Conservation (phyloP, 208 protist species). For the Leishmania braziliensis region DNA sequence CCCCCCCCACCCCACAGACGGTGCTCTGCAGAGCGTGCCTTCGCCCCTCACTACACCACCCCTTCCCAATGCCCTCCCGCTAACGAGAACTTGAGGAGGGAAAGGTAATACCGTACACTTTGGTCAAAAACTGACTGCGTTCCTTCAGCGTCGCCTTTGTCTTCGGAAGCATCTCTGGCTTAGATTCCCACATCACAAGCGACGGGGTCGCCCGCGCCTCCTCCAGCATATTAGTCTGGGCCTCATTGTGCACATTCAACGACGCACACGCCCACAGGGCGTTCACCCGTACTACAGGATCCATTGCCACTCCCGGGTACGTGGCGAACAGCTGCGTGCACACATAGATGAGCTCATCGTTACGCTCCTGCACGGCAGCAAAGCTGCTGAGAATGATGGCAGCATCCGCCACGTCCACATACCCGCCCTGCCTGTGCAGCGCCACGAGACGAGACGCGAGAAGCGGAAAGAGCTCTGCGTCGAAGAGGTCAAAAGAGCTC, state of each 20-base stretch:
- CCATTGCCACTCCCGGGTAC: slow-evolving; percentile 44
- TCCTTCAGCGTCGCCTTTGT: slow-evolving; percentile 41
- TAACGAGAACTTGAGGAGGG: neutral
- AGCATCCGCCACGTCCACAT: slow-evolving; percentile 66
- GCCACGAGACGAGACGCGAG: slow-evolving; percentile 72
- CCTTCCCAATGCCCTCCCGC: neutral
- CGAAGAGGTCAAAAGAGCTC: slow-evolving; percentile 88
- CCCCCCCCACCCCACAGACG: neutral
- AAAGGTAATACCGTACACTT: slow-evolving; percentile 43
- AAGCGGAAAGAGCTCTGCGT: slow-evolving; percentile 89
- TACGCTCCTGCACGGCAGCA: slow-evolving; percentile 84
- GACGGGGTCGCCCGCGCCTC: slow-evolving; percentile 34
- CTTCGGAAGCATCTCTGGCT: slow-evolving; percentile 15
- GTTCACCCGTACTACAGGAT: slow-evolving; percentile 49
- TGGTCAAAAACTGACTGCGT: slow-evolving; percentile 31
- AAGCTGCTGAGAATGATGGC: slow-evolving; percentile 82
- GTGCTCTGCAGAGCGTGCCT: neutral
- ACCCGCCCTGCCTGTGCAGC: slow-evolving; percentile 58
- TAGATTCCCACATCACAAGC: slow-evolving; percentile 26
- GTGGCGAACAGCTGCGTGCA: slow-evolving; percentile 68
- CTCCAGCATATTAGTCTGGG: slow-evolving; percentile 71
- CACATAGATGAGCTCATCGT: slow-evolving; percentile 82
- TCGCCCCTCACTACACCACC: neutral
- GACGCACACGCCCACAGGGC: slow-evolving; percentile 75
- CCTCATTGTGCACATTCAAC: slow-evolving; percentile 84